phyloP scores from a whole-genome alignment of 805 yeast species.

The Candida maesae region DNA sequence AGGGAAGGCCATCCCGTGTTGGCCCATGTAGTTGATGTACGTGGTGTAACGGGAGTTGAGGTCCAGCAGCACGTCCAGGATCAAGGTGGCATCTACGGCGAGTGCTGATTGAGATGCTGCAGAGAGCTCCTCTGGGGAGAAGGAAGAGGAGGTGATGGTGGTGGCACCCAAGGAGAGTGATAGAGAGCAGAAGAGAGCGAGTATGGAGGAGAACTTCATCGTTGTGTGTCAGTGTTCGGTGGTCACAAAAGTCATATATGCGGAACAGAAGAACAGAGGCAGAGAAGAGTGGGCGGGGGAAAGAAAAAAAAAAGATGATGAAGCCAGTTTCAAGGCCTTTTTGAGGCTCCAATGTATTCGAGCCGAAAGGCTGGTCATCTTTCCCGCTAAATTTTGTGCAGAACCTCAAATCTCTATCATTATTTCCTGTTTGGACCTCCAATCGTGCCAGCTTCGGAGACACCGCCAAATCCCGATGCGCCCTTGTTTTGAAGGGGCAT shows the following conservation, averaged over 20 bases:
- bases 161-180: constrained; percentile 8
- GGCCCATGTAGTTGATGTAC: constrained; percentile 22
- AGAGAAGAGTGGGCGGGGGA: too few relatives aligned
- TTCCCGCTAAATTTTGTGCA: too few relatives aligned
- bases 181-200: background rate
- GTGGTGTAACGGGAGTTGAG: constrained; percentile 16
- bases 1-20: constrained; percentile 30
- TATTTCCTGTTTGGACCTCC: constrained; percentile 16
- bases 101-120: constrained; percentile 24
- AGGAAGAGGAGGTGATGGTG: constrained; percentile 9
- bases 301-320: background rate
- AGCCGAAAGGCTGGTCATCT: too few relatives aligned
- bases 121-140: too few relatives aligned
- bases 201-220: constrained; percentile 1
- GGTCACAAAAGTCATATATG: too few relatives aligned
- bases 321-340: background rate
- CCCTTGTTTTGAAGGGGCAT: background rate
- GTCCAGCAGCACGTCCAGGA: constrained; percentile 22
- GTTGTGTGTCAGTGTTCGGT: too few relatives aligned
- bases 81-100: constrained; percentile 17
- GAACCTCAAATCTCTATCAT: too few relatives aligned
- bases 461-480: too few relatives aligned
- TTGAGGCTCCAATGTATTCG: constrained; percentile 11
- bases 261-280: too few relatives aligned
- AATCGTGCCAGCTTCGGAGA: constrained; percentile 12